Evolutionary conservation across 305 asterid species (phyloP).

Genomic region (Stenogyne calaminthoides): DNA sequence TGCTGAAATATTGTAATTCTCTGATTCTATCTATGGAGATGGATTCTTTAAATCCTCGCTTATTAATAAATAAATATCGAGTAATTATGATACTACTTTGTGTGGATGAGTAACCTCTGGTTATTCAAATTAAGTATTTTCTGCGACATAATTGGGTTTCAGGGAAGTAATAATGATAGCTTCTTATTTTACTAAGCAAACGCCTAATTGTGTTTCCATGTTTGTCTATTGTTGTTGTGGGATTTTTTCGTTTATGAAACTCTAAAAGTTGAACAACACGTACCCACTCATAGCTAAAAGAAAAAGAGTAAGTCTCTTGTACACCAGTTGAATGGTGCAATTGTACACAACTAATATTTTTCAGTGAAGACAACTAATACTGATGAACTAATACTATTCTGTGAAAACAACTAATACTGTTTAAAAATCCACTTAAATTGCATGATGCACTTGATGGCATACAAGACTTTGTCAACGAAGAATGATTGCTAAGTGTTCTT

Average conservation of each 20-base stretch:
- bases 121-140: neutral
- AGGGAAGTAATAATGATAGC: neutral
- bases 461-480: neutral
- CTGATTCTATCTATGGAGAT: neutral
- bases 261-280: neutral
- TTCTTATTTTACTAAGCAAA: neutral
- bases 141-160: neutral
- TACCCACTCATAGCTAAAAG: neutral
- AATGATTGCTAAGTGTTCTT: neutral
- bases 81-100: neutral
- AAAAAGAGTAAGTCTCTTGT: too few species aligned
- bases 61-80: neutral
- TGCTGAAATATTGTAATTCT: neutral
- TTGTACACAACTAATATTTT: too few species aligned
- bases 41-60: neutral
- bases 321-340: too few species aligned
- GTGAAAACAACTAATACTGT: too few species aligned
- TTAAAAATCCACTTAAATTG: too few species aligned
- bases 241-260: neutral
- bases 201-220: neutral
- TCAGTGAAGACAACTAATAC: too few species aligned
- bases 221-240: slow-evolving; percentile 2
- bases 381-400: too few species aligned
- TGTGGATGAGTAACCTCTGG: neutral
- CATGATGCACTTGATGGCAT: too few species aligned